Evolutionary conservation across 208 protist genomes (phyloP).

Genomic region (Trypanosoma mega): DNA sequence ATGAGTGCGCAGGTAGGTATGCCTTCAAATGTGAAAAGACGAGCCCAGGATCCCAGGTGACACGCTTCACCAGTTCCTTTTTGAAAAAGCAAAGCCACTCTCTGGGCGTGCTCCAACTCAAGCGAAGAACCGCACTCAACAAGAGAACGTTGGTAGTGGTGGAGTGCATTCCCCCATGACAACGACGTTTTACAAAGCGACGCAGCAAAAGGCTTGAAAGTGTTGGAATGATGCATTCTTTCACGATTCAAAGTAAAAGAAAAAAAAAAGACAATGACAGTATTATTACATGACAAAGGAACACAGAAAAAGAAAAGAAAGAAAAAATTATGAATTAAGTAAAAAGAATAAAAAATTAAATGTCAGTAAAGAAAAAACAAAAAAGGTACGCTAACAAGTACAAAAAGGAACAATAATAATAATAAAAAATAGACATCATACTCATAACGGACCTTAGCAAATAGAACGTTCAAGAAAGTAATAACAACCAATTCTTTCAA

Average conservation of each 20-base stretch:
- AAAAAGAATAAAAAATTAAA: slow-evolving; percentile 16
- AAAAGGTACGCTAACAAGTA: too few species aligned
- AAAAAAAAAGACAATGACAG: background rate
- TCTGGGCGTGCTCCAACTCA: slow-evolving; percentile 59
- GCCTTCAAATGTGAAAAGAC: slow-evolving; percentile 53
- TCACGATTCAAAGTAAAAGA: too few species aligned
- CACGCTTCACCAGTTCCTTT: slow-evolving; percentile 30
- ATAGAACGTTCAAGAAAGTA: too few species aligned
- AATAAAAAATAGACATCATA: too few species aligned
- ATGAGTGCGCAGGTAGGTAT: slow-evolving; percentile 53
- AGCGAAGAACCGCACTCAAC: slow-evolving; percentile 57
- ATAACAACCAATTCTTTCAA: too few species aligned
- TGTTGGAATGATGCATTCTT: slow-evolving; percentile 23
- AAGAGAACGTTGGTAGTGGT: slow-evolving; percentile 50
- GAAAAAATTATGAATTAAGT: slow-evolving; percentile 4
- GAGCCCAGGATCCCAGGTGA: slow-evolving; percentile 53
- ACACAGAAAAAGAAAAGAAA: slow-evolving; percentile 13
- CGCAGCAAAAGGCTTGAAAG: slow-evolving; percentile 12
- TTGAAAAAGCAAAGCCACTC: slow-evolving; percentile 54
- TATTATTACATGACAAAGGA: slow-evolving; percentile 4
- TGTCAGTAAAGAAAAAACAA: too few species aligned
- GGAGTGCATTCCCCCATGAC: slow-evolving; percentile 52
- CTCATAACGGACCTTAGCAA: too few species aligned
- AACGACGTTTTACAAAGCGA: slow-evolving; percentile 1
- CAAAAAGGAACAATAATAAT: too few species aligned